Conservation (phyloP, 768 basidiomycete genomes). For the Cystobasidium tubakii region DNA sequence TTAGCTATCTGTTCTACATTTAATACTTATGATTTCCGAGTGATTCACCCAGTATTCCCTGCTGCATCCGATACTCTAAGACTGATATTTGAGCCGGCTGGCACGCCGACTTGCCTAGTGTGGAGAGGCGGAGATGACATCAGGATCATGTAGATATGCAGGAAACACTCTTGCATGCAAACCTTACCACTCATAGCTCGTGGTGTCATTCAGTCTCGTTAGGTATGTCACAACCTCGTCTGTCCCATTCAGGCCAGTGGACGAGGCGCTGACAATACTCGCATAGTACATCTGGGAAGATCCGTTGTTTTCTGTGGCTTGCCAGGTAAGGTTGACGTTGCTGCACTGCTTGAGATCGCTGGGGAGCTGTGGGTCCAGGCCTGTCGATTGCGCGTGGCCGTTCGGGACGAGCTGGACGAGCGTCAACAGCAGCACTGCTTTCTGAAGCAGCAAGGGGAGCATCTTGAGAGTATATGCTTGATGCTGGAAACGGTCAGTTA, state of each 20-base stretch:
- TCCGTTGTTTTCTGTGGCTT: background rate
- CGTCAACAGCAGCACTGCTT: background rate
- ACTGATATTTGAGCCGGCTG: constrained; percentile 5
- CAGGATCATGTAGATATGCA: no score
- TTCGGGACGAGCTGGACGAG: background rate
- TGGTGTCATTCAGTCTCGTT: background rate
- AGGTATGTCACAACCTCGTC: constrained; percentile 3
- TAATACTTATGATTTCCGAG: no score
- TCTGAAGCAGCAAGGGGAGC: background rate
- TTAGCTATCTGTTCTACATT: no score
- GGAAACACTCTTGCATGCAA: background rate
- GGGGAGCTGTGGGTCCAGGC: background rate
- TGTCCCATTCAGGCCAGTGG: background rate
- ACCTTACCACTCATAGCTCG: background rate
- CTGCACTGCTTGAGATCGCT: background rate
- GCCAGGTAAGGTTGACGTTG: background rate
- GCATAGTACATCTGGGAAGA: background rate
- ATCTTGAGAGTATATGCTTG: background rate
- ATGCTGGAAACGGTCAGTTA: no score
- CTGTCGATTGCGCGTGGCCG: background rate
- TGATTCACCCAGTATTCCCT: background rate
- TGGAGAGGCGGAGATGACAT: background rate
- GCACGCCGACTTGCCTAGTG: background rate
- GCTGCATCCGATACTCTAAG: background rate
- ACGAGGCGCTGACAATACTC: background rate